Percentiles rank a stretch among this genome's conserved stretches.
phyloP scores from a whole-genome alignment of 371 early-diverging fungal species.

The Mortierella polycephala region DNA sequence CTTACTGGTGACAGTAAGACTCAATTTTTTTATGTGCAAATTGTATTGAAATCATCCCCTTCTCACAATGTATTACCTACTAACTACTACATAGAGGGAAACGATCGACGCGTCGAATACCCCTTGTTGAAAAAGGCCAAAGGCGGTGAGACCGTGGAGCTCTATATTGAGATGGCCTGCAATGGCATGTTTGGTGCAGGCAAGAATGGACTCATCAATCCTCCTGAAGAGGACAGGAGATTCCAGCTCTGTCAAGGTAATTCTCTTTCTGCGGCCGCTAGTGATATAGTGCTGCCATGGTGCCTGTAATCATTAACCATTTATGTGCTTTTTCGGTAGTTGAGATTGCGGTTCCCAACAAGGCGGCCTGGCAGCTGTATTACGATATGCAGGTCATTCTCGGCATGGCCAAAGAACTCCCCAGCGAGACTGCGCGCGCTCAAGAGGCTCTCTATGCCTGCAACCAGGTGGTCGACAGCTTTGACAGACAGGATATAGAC shows the following conservation, averaged over 20 bases:
- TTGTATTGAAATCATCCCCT: neutral
- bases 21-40: neutral
- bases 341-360: constrained; percentile 78
- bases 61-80: too few species aligned
- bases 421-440: constrained; percentile 71
- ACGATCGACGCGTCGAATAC: constrained; percentile 83
- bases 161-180: constrained; percentile 92
- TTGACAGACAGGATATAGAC: constrained; percentile 63
- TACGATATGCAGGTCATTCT: constrained; percentile 84
- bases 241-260: constrained; percentile 53
- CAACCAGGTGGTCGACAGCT: constrained; percentile 84
- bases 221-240: constrained; percentile 74
- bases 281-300: too few species aligned
- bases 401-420: constrained; percentile 83
- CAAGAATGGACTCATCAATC: constrained; percentile 64
- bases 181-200: constrained; percentile 95
- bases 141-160: constrained; percentile 69
- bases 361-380: constrained; percentile 71
- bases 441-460: constrained; percentile 84
- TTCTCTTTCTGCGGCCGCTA: too few species aligned
- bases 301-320: neutral
- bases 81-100: constrained; percentile 48
- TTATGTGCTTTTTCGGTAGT: constrained; percentile 56
- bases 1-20: constrained; percentile 83
- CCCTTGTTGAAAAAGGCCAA: constrained; percentile 70